These are phyloP conservation scores for Hymenoscyphus occultus DNA, from an alignment of 2,329 filamentous ascomycete species.

Conservation along the genomic window DNA sequence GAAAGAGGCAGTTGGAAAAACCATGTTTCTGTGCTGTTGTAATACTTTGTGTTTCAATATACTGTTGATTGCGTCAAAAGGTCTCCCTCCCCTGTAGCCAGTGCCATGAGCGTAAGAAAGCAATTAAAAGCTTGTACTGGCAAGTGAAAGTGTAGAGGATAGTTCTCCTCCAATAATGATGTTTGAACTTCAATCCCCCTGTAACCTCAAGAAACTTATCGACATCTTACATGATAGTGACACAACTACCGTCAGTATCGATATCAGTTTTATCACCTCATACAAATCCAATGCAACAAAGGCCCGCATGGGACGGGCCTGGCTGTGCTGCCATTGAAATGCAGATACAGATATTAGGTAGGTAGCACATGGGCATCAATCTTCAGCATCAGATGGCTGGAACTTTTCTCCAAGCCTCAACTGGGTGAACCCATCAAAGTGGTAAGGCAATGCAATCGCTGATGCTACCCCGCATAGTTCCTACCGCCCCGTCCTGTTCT, in stretches of 20 bases:
- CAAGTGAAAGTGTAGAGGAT: no score
- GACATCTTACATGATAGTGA: background rate
- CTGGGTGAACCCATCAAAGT: background rate
- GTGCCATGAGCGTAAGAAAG: no score
- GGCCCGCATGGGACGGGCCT: background rate
- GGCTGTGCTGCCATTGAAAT: background rate
- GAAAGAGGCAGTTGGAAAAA: background rate
- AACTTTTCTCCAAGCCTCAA: background rate
- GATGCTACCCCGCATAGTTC: background rate
- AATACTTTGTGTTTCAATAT: background rate
- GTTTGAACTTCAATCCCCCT: no score
- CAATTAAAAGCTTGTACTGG: no score
- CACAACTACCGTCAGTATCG: background rate
- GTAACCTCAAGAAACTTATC: background rate
- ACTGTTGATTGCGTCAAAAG: background rate
- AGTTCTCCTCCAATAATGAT: no score
- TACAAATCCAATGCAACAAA: background rate
- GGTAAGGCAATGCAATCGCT: background rate
- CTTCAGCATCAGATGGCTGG: background rate
- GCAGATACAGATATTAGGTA: background rate
- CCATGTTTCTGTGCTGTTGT: background rate
- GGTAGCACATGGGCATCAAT: slow-evolving; percentile 2
- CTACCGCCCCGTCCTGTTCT: background rate
- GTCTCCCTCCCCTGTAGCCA: background rate
- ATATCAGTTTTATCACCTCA: background rate